A percentile compares a stretch with the other conserved stretches of the same genome.
Conservation (phyloP, 2,329 filamentous ascomycete species). For the Sordariomycetes sp. region DNA sequence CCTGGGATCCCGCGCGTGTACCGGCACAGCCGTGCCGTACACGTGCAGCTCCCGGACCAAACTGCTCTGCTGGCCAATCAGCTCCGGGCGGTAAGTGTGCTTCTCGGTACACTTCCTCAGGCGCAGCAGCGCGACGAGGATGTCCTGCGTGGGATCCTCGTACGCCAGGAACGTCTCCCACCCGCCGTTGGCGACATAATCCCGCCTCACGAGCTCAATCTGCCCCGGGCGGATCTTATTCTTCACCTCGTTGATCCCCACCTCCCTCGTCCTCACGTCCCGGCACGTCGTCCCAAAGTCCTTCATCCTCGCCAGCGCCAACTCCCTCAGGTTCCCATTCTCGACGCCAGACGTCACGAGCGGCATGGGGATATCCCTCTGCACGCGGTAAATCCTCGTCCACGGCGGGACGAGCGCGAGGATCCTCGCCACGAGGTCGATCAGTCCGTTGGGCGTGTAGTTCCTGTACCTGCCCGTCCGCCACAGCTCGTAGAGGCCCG, state of each 20-base stretch:
- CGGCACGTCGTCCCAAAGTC: conserved; percentile 96
- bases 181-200: conserved; percentile 89
- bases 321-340: conserved; percentile 88
- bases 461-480: conserved; percentile 95
- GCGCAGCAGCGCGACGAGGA: conserved; percentile 80
- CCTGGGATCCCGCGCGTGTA: conserved; percentile 85
- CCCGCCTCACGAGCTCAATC: conserved; percentile 84
- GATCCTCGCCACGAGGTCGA: conserved; percentile 94
- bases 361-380: conserved; percentile 99
- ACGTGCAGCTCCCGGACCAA: conserved; percentile 92
- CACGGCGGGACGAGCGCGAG: conserved; percentile 88
- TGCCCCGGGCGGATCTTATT: conserved; percentile 96
- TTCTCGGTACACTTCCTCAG: conserved; percentile 82
- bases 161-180: conserved; percentile 99
- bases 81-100: conserved; percentile 84
- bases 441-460: conserved; percentile 92
- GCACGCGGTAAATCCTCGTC: conserved; percentile 97
- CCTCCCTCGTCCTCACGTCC: conserved; percentile 89
- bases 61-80: conserved; percentile 76
- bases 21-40: conserved; percentile 92
- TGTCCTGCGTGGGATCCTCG: conserved; percentile 97
- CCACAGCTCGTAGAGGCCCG: conserved; percentile 94
- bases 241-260: conserved; percentile 98
- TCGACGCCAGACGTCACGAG: conserved; percentile 97
- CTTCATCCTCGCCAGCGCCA: conserved; percentile 95